Conservation (phyloP, 495 filamentous ascomycete genomes). For the Peziza echinospora region DNA sequence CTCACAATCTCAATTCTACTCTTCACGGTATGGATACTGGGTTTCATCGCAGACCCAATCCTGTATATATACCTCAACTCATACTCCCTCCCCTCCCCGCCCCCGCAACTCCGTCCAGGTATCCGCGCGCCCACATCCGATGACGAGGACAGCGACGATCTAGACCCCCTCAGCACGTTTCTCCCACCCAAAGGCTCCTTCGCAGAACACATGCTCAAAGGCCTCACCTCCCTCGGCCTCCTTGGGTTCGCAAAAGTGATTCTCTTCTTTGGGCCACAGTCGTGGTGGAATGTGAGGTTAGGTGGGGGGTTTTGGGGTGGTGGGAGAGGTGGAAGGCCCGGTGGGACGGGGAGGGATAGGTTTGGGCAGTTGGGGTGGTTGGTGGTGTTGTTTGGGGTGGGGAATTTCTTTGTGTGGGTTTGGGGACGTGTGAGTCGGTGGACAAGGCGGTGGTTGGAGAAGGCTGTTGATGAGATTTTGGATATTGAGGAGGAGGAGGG, state of each 20-base stretch:
- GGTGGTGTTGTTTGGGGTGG: constrained; percentile 55
- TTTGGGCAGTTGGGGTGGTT: constrained; percentile 52
- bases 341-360: constrained; percentile 47
- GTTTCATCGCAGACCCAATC: constrained; percentile 83
- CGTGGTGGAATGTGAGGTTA: constrained; percentile 50
- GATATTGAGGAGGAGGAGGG: constrained; percentile 9
- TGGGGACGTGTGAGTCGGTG: constrained; percentile 12
- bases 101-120: neutral
- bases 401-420: constrained; percentile 41
- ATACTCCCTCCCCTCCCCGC: constrained; percentile 14
- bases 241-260: constrained; percentile 69
- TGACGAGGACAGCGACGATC: neutral
- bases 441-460: constrained; percentile 16
- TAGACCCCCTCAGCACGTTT: neutral
- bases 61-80: constrained; percentile 74
- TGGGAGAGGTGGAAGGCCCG: constrained; percentile 27
- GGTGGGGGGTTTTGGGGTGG: constrained; percentile 23
- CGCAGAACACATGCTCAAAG: constrained; percentile 63
- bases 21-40: constrained; percentile 50
- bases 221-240: constrained; percentile 61
- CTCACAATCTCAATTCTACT: constrained; percentile 51
- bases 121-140: neutral
- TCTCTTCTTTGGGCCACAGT: constrained; percentile 48
- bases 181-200: constrained; percentile 3
- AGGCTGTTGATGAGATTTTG: constrained; percentile 12